Percentiles rank a stretch among this genome's conserved stretches.
These are phyloP conservation scores for Aeschynomene evenia DNA, from an alignment of 306 rosid genomes.

Conservation along the genomic window DNA sequence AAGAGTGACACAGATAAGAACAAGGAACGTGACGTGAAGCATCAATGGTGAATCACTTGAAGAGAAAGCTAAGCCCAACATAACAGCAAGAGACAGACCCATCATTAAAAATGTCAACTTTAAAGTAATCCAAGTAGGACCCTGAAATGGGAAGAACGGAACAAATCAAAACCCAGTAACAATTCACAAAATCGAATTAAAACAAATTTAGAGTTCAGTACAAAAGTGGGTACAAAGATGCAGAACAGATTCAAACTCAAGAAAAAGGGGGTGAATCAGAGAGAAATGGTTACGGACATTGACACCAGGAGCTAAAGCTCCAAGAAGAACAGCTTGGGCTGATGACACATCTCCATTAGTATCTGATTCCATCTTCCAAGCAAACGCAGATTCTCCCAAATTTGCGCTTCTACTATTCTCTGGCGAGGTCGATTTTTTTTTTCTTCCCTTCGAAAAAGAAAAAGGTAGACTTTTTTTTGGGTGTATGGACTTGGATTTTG, in stretches of 20 bases:
- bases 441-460: too few species aligned
- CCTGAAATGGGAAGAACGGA: constrained; percentile 43
- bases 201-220: neutral
- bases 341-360: constrained; percentile 47
- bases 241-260: neutral
- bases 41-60: constrained; percentile 77
- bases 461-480: too few species aligned
- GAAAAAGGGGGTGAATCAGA: neutral
- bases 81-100: constrained; percentile 71
- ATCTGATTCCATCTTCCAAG: constrained; percentile 42
- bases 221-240: neutral
- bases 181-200: neutral
- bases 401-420: neutral
- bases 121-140: constrained; percentile 67
- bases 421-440: too few species aligned
- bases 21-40: constrained; percentile 74
- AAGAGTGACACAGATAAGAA: constrained; percentile 64
- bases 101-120: constrained; percentile 61
- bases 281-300: constrained; percentile 39
- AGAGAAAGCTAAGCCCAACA: constrained; percentile 84
- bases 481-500: neutral
- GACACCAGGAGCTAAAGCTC: constrained; percentile 79
- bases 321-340: constrained; percentile 65
- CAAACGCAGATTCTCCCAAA: neutral
- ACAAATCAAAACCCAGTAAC: neutral